Evolutionary conservation across 495 filamentous ascomycete species (phyloP), one percentile per base, ranked within the genome.

Genomic region (Diplogelasinospora grovesii): DNA sequence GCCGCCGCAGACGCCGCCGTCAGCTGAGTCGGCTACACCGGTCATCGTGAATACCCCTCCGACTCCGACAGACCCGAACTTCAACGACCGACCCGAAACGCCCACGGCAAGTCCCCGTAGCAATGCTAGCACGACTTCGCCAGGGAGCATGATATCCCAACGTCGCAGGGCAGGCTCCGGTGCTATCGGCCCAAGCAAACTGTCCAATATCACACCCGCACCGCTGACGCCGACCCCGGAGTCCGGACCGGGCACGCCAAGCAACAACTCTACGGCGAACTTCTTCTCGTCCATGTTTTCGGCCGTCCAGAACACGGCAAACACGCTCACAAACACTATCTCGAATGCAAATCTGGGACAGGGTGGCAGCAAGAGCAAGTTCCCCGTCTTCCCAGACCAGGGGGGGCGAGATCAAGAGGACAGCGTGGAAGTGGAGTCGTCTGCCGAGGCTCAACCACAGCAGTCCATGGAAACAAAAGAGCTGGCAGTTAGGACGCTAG

Each of bases 251-350:
- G 49, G 52, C 29, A 71, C 69, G 7, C 67, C 68, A 7, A 64
- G 51, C 37, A 56, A 56, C 15, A 43, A 56, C 3, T n/a, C n/a
- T n/a, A 51, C 56, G 11, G 50, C 67, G 30, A 86, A 89, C 0
- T 98, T 98, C 61, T 98, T 98, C 60, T 90, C 86, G 5, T 85
- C 82, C 11, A 83, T 97, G 55, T 86, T 98, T 51, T 88, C 87
- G 22, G 90, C 81, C 21, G 89, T 90, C 11, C 92, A 97, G 55
- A 97, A 85, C 64, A 90, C 93, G 26, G 90, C 92, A n/a, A 88
- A 77, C 49, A 81, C 79, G 2, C 53, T 99, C 4, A 89, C 76
- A 48, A 95, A 77, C 53, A 89, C 74, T 33, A 85, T 97, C 20
- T 59, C 77, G 8, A 88, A 86, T 46, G 75, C 73, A 2, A 69